Base-by-base conservation (phyloP, 352 stramenopile genomes). In the Stramenopiles sp. region DNA sequence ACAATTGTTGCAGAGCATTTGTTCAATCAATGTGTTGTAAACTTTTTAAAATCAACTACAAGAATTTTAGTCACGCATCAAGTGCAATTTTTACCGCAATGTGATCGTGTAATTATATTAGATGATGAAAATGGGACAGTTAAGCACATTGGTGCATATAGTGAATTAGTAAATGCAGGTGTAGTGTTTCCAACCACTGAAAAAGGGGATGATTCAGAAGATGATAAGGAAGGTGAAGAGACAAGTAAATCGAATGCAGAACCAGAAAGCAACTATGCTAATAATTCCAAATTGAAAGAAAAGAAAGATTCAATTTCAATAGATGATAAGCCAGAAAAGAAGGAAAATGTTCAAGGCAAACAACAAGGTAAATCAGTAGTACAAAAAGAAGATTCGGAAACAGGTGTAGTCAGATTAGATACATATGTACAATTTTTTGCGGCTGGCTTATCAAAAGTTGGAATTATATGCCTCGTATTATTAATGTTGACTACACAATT, bases 1-100 rank as follows among this genome's bases (percentile, higher is more conserved):
- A 94, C 90, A 73, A 93, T 98, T 82, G 95, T 98, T 1, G 95
- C 90, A 7, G 88, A 88, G 79, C 90, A 96, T 80, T 89, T 99
- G 31, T 98, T 98, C 81, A 83, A 89, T 4, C 82, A 98, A 69
- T 97, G 92, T 80, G 95, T 98, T 7, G 31, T 7, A 33, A 31
- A 33, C 4, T 13, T 76, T 4, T 13, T 76, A 33, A 76, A 76
- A 33, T 31, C 30, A 13, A 31, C 30, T 7, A 33, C 65, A 33
- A 4, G 65, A 76, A 13, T 76, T 33, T 13, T 76, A 4, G 65
- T 33, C 13, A 76, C 65, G 4, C 30, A 76, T 13, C 65, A 76
- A 76, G 4, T 76, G 30, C 65, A 76, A 76, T 33, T 31, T 31
- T 20, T 76, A 7, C 30, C 30, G 13, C 65, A 13, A 13, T 31